Percentiles rank a stretch among this genome's conserved stretches.
phyloP scores from a whole-genome alignment of 306 rosid genomes.

The Lotus japonicus region DNA sequence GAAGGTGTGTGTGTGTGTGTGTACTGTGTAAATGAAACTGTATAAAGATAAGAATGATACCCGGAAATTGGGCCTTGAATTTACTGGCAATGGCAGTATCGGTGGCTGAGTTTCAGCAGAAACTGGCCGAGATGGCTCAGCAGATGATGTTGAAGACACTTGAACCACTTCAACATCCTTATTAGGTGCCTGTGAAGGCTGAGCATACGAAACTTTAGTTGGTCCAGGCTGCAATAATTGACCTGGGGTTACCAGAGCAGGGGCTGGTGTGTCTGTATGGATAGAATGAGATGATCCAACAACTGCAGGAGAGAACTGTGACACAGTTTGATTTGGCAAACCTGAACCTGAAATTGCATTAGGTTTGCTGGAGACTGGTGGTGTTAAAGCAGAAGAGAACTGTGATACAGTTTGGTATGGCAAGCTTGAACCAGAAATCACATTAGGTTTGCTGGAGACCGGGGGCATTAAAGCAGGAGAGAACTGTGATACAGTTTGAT shows the following conservation, averaged over 20 bases:
- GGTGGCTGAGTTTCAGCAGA: slow-evolving; percentile 66
- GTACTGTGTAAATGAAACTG: not conserved
- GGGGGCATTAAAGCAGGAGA: too few species aligned
- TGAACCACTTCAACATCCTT: slow-evolving; percentile 83
- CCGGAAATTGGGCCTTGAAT: slow-evolving; percentile 45
- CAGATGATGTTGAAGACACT: slow-evolving; percentile 44
- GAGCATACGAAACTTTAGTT: slow-evolving; percentile 43
- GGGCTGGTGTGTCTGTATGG: slow-evolving; percentile 40
- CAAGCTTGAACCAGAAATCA: slow-evolving; percentile 42
- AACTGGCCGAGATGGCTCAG: slow-evolving; percentile 38
- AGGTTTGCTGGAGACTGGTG: slow-evolving; percentile 49
- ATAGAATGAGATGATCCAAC: slow-evolving; percentile 49
- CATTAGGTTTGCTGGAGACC: slow-evolving; percentile 47
- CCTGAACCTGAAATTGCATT: slow-evolving; percentile 41
- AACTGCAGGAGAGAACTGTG: slow-evolving; percentile 42
- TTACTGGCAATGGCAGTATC: slow-evolving; percentile 69
- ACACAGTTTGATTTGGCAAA: slow-evolving; percentile 45
- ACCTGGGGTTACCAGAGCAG: slow-evolving; percentile 76
- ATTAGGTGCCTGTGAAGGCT: slow-evolving; percentile 45
- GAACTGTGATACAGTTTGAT: slow-evolving; percentile 48
- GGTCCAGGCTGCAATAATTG: slow-evolving; percentile 73
- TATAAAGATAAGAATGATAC: slow-evolving; percentile 27
- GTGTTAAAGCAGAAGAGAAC: slow-evolving; percentile 19
- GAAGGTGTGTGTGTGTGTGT: not conserved
- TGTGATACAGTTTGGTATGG: slow-evolving; percentile 55